Conservation (phyloP, 768 basidiomycete genomes). For the Amanita subjunquillea region DNA sequence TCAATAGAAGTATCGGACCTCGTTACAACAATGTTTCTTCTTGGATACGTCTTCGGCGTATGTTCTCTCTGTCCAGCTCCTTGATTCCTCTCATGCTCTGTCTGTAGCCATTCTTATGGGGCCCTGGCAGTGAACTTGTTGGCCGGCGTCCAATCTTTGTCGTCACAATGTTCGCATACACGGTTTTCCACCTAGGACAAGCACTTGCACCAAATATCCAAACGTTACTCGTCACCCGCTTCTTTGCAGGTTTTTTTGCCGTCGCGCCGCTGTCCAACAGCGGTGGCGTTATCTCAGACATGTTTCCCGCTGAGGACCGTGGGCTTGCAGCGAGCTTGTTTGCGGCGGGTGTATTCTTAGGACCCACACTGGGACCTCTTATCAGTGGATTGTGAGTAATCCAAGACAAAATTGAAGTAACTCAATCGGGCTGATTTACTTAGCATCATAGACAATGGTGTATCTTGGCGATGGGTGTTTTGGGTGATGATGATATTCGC, state of each 20-base stretch:
- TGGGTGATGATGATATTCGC: slow-evolving; percentile 65
- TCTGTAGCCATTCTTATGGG: slow-evolving; percentile 42
- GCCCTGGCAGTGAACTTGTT: slow-evolving; percentile 49
- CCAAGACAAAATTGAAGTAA: neutral
- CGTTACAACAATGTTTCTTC: slow-evolving; percentile 37
- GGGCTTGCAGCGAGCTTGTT: slow-evolving; percentile 51
- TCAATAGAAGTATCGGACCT: slow-evolving; percentile 35
- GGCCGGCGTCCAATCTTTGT: slow-evolving; percentile 44
- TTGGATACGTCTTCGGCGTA: slow-evolving; percentile 42
- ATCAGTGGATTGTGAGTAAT: slow-evolving; percentile 39
- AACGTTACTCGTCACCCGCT: slow-evolving; percentile 49
- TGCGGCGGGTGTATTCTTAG: slow-evolving; percentile 50
- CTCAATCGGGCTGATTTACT: neutral
- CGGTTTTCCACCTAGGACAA: slow-evolving; percentile 47
- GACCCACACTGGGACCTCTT: slow-evolving; percentile 55
- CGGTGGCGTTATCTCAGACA: slow-evolving; percentile 50
- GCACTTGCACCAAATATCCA: slow-evolving; percentile 49
- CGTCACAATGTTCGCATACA: slow-evolving; percentile 39
- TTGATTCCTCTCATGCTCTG: neutral
- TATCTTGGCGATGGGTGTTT: slow-evolving; percentile 59
- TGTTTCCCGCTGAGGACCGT: slow-evolving; percentile 40
- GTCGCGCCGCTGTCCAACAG: slow-evolving; percentile 47
- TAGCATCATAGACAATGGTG: slow-evolving; percentile 36
- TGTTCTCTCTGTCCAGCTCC: slow-evolving; percentile 11
- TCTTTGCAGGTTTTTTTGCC: slow-evolving; percentile 54